Evolutionary conservation across 441 rosid genomes (phyloP), one percentile per base, ranked within the genome.

Genomic region (Populus hybrid): DNA sequence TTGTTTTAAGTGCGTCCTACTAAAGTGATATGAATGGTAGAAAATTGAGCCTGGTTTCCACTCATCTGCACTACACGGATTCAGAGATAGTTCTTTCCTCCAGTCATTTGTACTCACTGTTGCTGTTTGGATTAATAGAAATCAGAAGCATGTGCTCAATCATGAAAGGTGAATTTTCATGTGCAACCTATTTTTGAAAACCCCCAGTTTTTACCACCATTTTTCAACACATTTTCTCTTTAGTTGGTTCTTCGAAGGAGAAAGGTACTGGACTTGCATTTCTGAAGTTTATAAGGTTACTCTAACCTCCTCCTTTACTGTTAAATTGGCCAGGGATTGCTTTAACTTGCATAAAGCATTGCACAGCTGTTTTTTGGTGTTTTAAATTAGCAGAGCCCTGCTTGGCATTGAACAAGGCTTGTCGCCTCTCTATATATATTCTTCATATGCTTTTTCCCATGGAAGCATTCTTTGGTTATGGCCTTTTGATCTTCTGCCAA

Each of bases 211-310:
- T 40, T 40, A 40, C 50, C 50, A 40, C 3, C 50, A 40, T 40
- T n/a, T 68, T 18, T 12, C 33, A 2, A 61, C 28, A 59, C 29
- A 5, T 42, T 28, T 0, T 10, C 5, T 61, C 18, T 24, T 14
- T 53, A 75, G 67, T 50, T 31, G 38, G 7, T 1, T 72, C 36
- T 63, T 72, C 26, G 56, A 45, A 64, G 50, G 74, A 21, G 76
- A 67, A 66, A 42, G n/a, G 38, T 28, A 33, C n/a, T 24, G n/a
- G 28, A 35, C 31, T 65, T 33, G 29, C 26, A 9, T 24, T 16
- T 6, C 4, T 16, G 56, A 12, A 14, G 56, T 45, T 45, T 14
- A 0, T 38, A 38, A 56, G 63, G 63, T 20, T 20, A n/a, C 63
- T 56, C 23, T 61, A 61, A 21, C 28, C 1, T 21, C 14, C 10